A percentile compares a stretch with the other conserved stretches of the same genome.
phyloP scores from a whole-genome alignment of 2,329 filamentous ascomycete genomes.

The Didymellaceae sp. region DNA sequence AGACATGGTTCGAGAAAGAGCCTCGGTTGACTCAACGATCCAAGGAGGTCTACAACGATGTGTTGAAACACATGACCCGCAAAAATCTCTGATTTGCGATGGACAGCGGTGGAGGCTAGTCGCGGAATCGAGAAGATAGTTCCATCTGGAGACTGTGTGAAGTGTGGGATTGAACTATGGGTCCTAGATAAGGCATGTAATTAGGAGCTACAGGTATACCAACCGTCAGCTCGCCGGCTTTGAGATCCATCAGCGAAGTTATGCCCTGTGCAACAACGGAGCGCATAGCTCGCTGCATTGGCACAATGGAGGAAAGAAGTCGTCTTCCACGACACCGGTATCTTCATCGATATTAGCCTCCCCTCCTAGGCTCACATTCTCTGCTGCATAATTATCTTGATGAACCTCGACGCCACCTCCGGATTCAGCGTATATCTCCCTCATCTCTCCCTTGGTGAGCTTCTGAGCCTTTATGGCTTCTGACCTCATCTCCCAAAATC shows the following conservation, averaged over 20 bases:
- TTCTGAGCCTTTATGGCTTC: conserved; percentile 5
- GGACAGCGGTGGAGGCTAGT: background rate
- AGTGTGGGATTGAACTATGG: background rate
- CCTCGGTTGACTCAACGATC: background rate
- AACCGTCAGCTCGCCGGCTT: no score
- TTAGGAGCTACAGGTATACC: background rate
- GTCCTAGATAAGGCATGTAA: background rate
- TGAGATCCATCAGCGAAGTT: no score
- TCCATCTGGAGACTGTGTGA: background rate
- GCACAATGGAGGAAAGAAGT: background rate
- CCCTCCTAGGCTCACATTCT: no score
- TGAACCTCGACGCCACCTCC: background rate
- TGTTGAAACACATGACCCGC: background rate
- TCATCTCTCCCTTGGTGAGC: conserved; percentile 19
- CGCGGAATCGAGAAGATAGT: background rate
- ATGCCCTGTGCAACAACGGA: no score
- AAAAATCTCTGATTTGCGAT: background rate
- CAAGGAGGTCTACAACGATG: background rate
- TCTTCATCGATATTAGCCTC: background rate
- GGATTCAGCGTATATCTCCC: conserved; percentile 24
- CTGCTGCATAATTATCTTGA: no score
- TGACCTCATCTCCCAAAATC: conserved; percentile 12
- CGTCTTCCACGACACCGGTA: background rate
- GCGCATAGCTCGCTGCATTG: conserved; percentile 4
- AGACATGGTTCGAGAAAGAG: background rate